Conservation (phyloP, 2,329 filamentous ascomycete genomes). For the Hymenoscyphus fraxineus region DNA sequence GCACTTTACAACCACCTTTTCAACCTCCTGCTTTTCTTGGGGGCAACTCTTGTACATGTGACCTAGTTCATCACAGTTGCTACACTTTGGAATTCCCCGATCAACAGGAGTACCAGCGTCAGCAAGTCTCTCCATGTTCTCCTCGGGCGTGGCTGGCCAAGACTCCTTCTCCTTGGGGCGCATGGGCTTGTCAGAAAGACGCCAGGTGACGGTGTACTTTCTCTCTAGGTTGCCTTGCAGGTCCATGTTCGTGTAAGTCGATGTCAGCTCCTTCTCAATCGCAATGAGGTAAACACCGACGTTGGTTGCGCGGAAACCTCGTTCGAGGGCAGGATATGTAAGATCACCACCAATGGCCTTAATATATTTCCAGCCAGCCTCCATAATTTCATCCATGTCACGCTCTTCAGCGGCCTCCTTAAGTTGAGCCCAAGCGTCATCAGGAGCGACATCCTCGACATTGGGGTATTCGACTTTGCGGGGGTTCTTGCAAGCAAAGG, state of each 20-base stretch:
- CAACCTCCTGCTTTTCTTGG: conserved; percentile 51
- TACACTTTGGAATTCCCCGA: conserved; percentile 55
- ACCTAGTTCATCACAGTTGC: conserved; percentile 53
- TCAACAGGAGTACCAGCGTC: conserved; percentile 63
- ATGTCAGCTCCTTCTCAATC: conserved; percentile 51
- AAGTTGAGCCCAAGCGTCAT: conserved; percentile 57
- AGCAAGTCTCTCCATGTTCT: conserved; percentile 61
- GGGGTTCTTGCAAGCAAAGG: conserved; percentile 54
- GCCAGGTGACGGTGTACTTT: conserved; percentile 61
- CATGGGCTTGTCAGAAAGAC: conserved; percentile 54
- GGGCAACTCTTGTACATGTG: conserved; percentile 59
- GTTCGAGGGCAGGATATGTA: conserved; percentile 59
- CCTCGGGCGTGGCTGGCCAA: conserved; percentile 56
- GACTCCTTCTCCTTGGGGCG: conserved; percentile 55
- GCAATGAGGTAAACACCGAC: conserved; percentile 61
- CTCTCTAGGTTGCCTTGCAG: conserved; percentile 64
- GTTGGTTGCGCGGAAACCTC: conserved; percentile 50
- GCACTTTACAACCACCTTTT: conserved; percentile 52
- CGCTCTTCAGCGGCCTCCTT: conserved; percentile 47
- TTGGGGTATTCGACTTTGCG: conserved; percentile 54
- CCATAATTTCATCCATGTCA: conserved; percentile 62
- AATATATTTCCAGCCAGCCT: conserved; percentile 55
- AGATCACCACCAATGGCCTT: conserved; percentile 47
- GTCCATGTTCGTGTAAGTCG: conserved; percentile 66
- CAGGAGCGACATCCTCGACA: conserved; percentile 46